A percentile compares a stretch with the other conserved stretches of the same genome.
phyloP scores from a whole-genome alignment of 345 rosid genomes.

The Gossypium longicalyx region DNA sequence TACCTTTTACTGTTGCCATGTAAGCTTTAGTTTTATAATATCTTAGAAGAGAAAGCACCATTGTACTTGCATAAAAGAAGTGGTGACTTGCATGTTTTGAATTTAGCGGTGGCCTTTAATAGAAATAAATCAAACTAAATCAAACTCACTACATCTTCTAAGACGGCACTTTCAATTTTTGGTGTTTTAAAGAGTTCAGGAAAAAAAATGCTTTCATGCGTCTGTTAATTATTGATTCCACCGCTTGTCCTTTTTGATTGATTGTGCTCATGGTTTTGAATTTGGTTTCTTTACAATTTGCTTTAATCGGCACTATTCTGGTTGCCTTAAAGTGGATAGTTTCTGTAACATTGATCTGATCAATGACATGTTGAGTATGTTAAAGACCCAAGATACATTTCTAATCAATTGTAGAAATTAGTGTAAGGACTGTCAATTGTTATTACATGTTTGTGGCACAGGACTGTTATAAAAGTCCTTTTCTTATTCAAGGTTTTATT shows the following conservation, averaged over 20 bases:
- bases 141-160: background rate
- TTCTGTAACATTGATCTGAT: background rate
- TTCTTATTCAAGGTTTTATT: background rate
- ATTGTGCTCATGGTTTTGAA: background rate
- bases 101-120: background rate
- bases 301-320: background rate
- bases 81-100: background rate
- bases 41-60: background rate
- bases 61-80: background rate
- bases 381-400: background rate
- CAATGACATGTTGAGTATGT: background rate
- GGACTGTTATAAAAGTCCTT: background rate
- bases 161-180: background rate
- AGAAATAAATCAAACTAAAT: background rate
- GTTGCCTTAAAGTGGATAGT: background rate
- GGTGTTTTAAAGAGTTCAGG: background rate
- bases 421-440: background rate
- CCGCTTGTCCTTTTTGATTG: background rate
- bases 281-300: background rate
- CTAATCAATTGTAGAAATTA: background rate
- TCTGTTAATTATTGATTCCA: background rate
- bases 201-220: background rate
- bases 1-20: background rate
- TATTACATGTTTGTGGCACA: background rate
- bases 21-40: background rate